phyloP scores from a whole-genome alignment of 176 grass and related monocot genomes.

The Rhynchospora breviuscula region DNA sequence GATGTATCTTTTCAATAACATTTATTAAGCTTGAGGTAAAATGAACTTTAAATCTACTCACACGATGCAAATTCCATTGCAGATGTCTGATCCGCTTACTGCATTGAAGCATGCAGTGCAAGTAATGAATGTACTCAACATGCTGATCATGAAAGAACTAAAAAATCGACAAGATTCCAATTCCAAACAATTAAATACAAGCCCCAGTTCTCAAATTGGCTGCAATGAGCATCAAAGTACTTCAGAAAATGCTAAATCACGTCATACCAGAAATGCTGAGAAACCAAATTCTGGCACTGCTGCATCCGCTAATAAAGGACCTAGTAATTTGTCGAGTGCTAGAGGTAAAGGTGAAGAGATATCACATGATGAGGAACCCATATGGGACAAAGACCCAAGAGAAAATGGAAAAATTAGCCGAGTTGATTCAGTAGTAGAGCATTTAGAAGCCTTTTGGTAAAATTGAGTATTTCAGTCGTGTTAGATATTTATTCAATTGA shows the following conservation, averaged over 20 bases:
- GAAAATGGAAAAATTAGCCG: conserved; percentile 6
- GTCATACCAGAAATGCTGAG: neutral
- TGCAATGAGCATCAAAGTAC: neutral
- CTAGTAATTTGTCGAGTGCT: neutral
- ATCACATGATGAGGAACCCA: neutral
- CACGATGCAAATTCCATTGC: conserved; percentile 11
- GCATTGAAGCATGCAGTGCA: conserved; percentile 81
- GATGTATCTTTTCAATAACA: neutral
- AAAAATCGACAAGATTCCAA: conserved; percentile 25
- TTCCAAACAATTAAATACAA: neutral
- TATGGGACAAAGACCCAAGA: conserved; percentile 14
- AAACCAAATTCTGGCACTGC: neutral
- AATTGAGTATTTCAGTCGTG: neutral
- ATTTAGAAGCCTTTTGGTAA: conserved; percentile 23
- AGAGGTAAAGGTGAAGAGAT: neutral
- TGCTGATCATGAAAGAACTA: conserved; percentile 60
- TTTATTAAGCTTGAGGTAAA: neutral
- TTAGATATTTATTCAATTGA: neutral
- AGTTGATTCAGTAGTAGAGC: conserved; percentile 19
- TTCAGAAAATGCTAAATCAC: neutral
- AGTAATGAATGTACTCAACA: conserved; percentile 89
- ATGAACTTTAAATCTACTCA: neutral
- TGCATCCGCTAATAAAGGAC: neutral
- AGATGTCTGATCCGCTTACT: conserved; percentile 63
- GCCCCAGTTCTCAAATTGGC: neutral